Conservation (phyloP, 2,329 filamentous ascomycete genomes). For the Claviceps fusiformis region DNA sequence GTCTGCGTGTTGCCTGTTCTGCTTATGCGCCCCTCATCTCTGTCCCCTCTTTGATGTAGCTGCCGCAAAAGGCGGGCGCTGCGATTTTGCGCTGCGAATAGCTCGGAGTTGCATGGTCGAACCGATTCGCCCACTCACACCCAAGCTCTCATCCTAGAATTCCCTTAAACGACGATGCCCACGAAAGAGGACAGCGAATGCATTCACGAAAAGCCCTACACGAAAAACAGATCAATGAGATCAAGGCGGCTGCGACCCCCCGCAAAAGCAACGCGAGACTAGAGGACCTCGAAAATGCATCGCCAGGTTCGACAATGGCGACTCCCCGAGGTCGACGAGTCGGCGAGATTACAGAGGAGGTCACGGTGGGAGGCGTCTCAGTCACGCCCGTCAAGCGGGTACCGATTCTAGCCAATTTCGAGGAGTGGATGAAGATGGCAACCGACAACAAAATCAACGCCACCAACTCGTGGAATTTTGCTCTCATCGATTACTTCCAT, state of each 20-base stretch:
- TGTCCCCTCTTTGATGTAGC: too few species aligned
- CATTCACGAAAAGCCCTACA: conserved; percentile 80
- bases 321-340: conserved; percentile 32
- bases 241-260: conserved; percentile 58
- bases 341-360: conserved; percentile 38
- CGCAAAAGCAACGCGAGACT: conserved; percentile 49
- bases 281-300: conserved; percentile 43
- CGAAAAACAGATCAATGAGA: conserved; percentile 82
- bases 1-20: not conserved
- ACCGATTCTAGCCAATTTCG: conserved; percentile 91
- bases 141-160: conserved; percentile 43
- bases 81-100: too few species aligned
- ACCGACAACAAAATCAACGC: conserved; percentile 99
- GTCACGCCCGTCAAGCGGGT: conserved; percentile 95
- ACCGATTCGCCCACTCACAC: conserved; percentile 2
- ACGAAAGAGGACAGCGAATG: conserved; percentile 78
- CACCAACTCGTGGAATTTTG: conserved; percentile 97
- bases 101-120: not conserved
- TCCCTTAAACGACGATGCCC: conserved; percentile 87
- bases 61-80: not conserved
- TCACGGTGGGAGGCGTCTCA: conserved; percentile 57
- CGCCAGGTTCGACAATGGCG: conserved; percentile 39
- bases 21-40: not conserved
- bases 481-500: conserved; percentile 98
- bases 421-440: conserved; percentile 99